Evolutionary conservation across 495 filamentous ascomycete species (phyloP).

Genomic region (Hyaloscypha variabilis): DNA sequence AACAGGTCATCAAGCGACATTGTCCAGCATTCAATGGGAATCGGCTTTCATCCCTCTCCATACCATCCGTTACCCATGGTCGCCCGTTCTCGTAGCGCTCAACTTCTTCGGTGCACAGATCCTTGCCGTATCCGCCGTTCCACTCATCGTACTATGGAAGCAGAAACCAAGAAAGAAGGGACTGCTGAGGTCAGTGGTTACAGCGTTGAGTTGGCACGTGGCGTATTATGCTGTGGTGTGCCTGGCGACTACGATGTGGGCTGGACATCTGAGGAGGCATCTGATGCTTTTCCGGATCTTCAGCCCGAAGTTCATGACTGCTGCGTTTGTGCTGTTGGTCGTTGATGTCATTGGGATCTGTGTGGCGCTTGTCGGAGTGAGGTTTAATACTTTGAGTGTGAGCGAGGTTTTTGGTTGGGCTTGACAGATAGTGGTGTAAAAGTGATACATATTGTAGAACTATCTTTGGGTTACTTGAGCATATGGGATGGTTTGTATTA

Average conservation of each 20-base stretch:
- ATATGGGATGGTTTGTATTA: background rate
- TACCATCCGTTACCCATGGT: slow-evolving; percentile 86
- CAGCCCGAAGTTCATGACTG: slow-evolving; percentile 85
- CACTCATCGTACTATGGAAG: slow-evolving; percentile 88
- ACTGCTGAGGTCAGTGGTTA: slow-evolving; percentile 68
- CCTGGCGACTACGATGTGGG: slow-evolving; percentile 77
- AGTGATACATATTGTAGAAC: background rate
- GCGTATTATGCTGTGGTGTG: slow-evolving; percentile 81
- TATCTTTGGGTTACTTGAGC: background rate
- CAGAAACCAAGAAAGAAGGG: slow-evolving; percentile 56
- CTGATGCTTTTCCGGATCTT: slow-evolving; percentile 99
- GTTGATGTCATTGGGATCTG: slow-evolving; percentile 75
- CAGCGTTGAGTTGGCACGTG: slow-evolving; percentile 71
- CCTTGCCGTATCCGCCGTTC: slow-evolving; percentile 74
- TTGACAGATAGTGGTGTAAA: background rate
- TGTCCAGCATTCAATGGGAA: slow-evolving; percentile 94
- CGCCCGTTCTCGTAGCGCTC: slow-evolving; percentile 75
- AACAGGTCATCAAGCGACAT: slow-evolving; percentile 91
- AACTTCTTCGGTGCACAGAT: slow-evolving; percentile 93
- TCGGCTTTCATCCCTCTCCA: slow-evolving; percentile 89
- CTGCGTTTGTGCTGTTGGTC: slow-evolving; percentile 68
- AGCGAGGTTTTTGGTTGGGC: slow-evolving; percentile 88
- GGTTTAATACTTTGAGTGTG: slow-evolving; percentile 75
- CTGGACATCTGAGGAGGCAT: slow-evolving; percentile 82
- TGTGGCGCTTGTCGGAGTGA: slow-evolving; percentile 68